These are phyloP conservation scores for Exophiala dermatitidis DNA, from an alignment of 2,329 filamentous ascomycete genomes.

Conservation along the genomic window DNA sequence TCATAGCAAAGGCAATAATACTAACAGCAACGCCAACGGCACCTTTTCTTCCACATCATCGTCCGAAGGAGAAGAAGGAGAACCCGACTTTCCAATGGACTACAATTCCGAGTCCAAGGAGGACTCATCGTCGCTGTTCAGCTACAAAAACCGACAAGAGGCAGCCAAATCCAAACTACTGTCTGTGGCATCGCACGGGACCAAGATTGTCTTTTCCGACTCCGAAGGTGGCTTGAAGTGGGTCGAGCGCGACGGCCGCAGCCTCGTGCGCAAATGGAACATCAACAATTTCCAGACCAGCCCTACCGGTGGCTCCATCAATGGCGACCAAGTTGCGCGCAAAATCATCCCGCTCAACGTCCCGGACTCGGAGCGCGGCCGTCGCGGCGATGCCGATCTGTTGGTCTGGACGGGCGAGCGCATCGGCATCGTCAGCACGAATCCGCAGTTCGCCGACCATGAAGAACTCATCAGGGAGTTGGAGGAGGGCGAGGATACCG, in stretches of 20 bases:
- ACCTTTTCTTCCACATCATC: not conserved
- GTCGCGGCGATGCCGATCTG: constrained; percentile 69
- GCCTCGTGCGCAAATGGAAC: constrained; percentile 47
- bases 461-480: constrained; percentile 37
- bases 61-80: constrained; percentile 3
- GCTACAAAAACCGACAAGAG: constrained; percentile 73
- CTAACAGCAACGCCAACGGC: constrained; percentile 27
- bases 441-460: constrained; percentile 31
- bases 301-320: constrained; percentile 9
- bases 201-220: constrained; percentile 74
- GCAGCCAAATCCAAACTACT: constrained; percentile 73
- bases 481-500: constrained; percentile 33
- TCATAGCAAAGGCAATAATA: constrained; percentile 21
- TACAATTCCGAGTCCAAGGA: too few species aligned
- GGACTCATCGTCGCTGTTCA: constrained; percentile 30
- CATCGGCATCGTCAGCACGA: constrained; percentile 53
- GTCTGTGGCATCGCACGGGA: constrained; percentile 73
- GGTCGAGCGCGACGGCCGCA: constrained; percentile 74
- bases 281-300: constrained; percentile 43
- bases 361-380: constrained; percentile 44
- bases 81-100: not conserved
- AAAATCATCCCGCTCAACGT: constrained; percentile 37
- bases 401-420: constrained; percentile 84
- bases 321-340: constrained; percentile 15
- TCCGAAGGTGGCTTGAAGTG: constrained; percentile 78